Percentiles rank a stretch among this genome's conserved stretches.
Evolutionary conservation across 345 rosid species (phyloP).

Genomic region (Melastoma malabathricum): DNA sequence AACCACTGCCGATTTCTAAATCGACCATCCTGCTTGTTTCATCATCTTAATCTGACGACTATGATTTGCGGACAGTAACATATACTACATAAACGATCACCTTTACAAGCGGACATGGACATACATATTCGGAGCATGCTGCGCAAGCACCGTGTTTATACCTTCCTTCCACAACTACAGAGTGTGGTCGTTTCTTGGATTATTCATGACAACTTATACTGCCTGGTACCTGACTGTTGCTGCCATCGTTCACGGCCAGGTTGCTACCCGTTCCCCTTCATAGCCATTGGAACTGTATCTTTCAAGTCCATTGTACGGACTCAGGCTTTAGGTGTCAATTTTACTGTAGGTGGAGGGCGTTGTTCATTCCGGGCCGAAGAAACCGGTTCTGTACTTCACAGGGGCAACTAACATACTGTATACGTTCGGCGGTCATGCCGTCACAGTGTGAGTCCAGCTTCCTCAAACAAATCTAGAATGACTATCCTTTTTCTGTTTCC

Average conservation of each 20-base stretch:
- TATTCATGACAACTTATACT: slow-evolving; percentile 76
- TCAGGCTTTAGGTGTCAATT: background rate
- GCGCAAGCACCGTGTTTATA: slow-evolving; percentile 68
- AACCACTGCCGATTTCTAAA: background rate
- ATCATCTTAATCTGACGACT: background rate
- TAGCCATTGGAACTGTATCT: background rate
- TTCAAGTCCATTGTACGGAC: background rate
- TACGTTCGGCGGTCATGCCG: slow-evolving; percentile 88
- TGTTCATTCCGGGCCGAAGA: slow-evolving; percentile 47
- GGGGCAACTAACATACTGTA: slow-evolving; percentile 84
- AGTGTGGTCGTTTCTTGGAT: slow-evolving; percentile 78
- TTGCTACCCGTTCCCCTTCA: slow-evolving; percentile 7
- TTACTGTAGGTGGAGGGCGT: slow-evolving; percentile 38
- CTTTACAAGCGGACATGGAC: slow-evolving; percentile 90
- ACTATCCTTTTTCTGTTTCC: background rate
- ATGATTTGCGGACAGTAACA: slow-evolving; percentile 34
- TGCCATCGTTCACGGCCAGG: slow-evolving; percentile 57
- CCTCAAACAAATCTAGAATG: background rate
- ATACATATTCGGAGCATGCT: slow-evolving; percentile 80
- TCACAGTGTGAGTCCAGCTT: slow-evolving; percentile 50
- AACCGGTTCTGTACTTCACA: slow-evolving; percentile 60
- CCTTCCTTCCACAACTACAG: slow-evolving; percentile 81
- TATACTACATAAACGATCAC: slow-evolving; percentile 64
- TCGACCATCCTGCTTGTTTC: background rate
- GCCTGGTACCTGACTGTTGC: slow-evolving; percentile 81